Percentiles rank a stretch among this genome's conserved stretches.
phyloP scores from a whole-genome alignment of 108 stramenopile species.

The Nitzschia inconspicua region DNA sequence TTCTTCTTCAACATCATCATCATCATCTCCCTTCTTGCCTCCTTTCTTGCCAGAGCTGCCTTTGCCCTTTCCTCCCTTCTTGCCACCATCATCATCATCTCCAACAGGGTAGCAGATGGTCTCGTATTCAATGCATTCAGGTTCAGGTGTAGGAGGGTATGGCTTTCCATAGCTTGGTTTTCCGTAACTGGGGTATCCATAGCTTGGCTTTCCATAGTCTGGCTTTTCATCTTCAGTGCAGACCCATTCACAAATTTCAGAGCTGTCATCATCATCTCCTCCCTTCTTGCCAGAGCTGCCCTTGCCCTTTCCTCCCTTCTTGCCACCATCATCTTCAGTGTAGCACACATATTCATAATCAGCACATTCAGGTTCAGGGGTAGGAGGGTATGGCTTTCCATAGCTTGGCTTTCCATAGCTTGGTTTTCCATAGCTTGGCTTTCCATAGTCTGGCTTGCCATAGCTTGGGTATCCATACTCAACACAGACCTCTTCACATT shows the following conservation, averaged over 20 bases:
- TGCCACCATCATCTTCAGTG: not conserved
- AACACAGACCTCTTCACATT: too few relatives aligned
- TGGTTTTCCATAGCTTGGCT: not conserved
- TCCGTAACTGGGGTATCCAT: not conserved
- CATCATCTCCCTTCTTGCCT: not conserved
- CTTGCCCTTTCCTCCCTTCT: too few relatives aligned
- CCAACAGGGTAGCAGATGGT: too few relatives aligned
- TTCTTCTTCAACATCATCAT: not conserved
- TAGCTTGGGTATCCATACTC: not conserved
- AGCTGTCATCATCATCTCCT: not conserved
- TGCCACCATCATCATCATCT: not conserved
- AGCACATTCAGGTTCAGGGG: too few relatives aligned
- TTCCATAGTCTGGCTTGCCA: not conserved
- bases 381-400: too few relatives aligned
- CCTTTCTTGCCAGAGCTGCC: not conserved
- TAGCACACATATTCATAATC: too few relatives aligned
- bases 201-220: not conserved
- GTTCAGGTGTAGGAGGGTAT: too few relatives aligned
- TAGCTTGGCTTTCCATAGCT: not conserved
- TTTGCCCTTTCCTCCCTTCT: too few relatives aligned
- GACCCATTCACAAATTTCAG: too few relatives aligned
- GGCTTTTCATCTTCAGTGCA: too few relatives aligned
- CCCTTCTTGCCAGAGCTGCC: not conserved
- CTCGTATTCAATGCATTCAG: too few relatives aligned
- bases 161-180: too few relatives aligned